These are phyloP conservation scores for Yarrowia keelungensis DNA, from an alignment of 805 yeast genomes.

Conservation along the genomic window DNA sequence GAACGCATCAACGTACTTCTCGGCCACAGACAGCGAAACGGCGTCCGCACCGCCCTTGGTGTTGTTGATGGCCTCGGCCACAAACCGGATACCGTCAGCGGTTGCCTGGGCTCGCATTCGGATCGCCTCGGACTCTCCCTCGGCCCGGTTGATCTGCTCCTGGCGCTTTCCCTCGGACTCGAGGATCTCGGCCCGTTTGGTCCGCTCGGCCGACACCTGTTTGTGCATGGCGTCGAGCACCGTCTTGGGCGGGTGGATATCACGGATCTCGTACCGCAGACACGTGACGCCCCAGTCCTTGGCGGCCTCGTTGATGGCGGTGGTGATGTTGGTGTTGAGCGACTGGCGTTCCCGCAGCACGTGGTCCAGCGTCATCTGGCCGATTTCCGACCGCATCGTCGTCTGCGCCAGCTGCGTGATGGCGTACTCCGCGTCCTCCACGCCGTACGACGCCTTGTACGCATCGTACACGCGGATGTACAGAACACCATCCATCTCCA, in stretches of 20 bases:
- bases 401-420: conserved; percentile 87
- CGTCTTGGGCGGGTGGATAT: conserved; percentile 84
- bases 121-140: conserved; percentile 78
- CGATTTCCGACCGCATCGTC: conserved; percentile 89
- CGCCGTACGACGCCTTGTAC: conserved; percentile 85
- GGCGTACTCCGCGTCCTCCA: conserved; percentile 86
- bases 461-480: conserved; percentile 81
- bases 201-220: conserved; percentile 85
- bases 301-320: conserved; percentile 85
- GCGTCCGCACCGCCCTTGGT: conserved; percentile 79
- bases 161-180: conserved; percentile 87
- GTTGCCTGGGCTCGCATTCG: conserved; percentile 72
- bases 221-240: conserved; percentile 91
- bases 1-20: conserved; percentile 81
- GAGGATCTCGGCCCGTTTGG: conserved; percentile 84
- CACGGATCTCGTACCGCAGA: conserved; percentile 84
- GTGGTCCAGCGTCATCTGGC: conserved; percentile 78
- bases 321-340: conserved; percentile 73
- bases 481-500: conserved; percentile 84
- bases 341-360: conserved; percentile 78
- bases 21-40: conserved; percentile 79
- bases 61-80: conserved; percentile 70
- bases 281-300: conserved; percentile 85
- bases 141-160: conserved; percentile 80
- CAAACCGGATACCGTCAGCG: conserved; percentile 68